These are phyloP conservation scores for Neurospora sp. DNA, from an alignment of 495 filamentous ascomycete genomes.

Conservation along the genomic window DNA sequence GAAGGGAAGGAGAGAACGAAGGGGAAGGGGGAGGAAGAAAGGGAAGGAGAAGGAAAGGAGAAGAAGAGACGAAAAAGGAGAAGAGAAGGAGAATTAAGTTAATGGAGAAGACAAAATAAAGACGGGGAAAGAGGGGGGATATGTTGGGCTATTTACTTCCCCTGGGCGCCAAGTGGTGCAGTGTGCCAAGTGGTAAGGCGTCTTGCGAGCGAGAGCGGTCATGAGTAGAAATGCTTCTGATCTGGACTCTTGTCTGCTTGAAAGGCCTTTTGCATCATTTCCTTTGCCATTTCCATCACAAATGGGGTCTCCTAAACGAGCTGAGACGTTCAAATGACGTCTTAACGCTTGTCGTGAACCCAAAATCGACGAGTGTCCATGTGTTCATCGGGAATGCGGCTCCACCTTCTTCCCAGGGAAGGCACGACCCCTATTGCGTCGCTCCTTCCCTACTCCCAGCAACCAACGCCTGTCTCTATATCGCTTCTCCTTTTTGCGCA, in stretches of 20 bases:
- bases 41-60: not conserved
- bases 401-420: not conserved
- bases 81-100: no score
- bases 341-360: not conserved
- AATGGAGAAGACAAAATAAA: not conserved
- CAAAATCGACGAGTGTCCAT: not conserved
- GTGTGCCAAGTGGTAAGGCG: no score
- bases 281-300: not conserved
- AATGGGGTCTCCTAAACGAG: not conserved
- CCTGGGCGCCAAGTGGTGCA: not conserved
- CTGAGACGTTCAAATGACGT: not conserved
- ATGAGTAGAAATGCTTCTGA: not conserved
- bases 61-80: not conserved
- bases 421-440: not conserved
- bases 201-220: not conserved
- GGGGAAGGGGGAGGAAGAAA: no score
- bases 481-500: not conserved
- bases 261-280: not conserved
- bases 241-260: not conserved
- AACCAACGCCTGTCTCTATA: not conserved
- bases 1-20: no score
- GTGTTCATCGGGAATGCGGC: not conserved
- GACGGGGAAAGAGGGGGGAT: not conserved
- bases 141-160: not conserved
- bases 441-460: not conserved